A percentile compares a stretch with the other conserved stretches of the same genome.
These are phyloP conservation scores for Tetracladium maxilliforme DNA, from an alignment of 2,329 filamentous ascomycete genomes.

Conservation along the genomic window DNA sequence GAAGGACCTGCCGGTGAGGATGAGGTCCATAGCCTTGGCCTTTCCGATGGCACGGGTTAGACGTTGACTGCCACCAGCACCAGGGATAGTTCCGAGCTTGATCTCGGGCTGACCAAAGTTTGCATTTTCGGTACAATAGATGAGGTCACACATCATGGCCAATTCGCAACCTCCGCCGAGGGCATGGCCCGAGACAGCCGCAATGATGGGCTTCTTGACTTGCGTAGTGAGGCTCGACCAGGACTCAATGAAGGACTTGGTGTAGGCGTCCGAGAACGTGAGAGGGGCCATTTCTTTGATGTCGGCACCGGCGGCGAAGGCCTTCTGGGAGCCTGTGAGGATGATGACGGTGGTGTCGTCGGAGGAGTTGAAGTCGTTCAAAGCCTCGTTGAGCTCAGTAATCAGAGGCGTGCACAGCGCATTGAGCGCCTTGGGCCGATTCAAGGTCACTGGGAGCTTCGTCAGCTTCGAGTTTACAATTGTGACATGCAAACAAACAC, in stretches of 20 bases:
- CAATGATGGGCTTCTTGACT: conserved; percentile 88
- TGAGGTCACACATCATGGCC: conserved; percentile 91
- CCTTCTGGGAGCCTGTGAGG: conserved; percentile 76
- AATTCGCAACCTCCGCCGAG: conserved; percentile 93
- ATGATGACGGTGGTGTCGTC: conserved; percentile 62
- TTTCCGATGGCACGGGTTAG: conserved; percentile 74
- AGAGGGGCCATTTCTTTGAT: conserved; percentile 98
- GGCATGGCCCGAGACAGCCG: conserved; percentile 87
- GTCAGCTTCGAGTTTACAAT: background rate
- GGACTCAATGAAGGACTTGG: conserved; percentile 80
- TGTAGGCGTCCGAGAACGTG: conserved; percentile 79
- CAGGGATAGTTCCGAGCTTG: conserved; percentile 84
- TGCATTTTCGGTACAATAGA: conserved; percentile 76
- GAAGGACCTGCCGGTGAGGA: conserved; percentile 76
- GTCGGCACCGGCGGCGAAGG: conserved; percentile 91
- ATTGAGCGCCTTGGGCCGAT: conserved; percentile 91
- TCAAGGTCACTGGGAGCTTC: conserved; percentile 57
- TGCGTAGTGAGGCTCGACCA: conserved; percentile 78
- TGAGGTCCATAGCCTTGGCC: conserved; percentile 79
- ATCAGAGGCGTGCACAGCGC: conserved; percentile 87
- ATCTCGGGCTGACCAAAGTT: conserved; percentile 97
- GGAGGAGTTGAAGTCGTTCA: conserved; percentile 55
- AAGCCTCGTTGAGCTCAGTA: conserved; percentile 69
- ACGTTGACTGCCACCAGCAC: conserved; percentile 81
- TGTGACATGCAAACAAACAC: conserved; percentile 12